phyloP scores from a whole-genome alignment of 441 rosid species.

The Adansonia madagascariensis region DNA sequence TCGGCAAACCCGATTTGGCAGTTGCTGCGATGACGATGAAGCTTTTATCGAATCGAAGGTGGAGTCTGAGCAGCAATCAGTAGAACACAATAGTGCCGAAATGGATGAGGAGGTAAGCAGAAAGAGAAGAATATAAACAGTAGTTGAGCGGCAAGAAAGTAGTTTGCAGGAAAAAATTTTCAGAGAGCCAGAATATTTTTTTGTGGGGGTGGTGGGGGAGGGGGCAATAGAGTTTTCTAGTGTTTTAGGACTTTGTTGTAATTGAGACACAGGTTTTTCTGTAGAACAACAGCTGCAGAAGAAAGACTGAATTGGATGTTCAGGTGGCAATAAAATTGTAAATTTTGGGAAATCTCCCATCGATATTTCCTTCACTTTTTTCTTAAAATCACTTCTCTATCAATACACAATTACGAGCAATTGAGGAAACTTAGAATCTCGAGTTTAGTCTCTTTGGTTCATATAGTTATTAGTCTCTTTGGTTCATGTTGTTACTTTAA shows the following conservation, averaged over 20 bases:
- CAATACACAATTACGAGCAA: too few species aligned
- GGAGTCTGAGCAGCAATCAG: conserved; percentile 25
- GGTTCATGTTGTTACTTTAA: too few species aligned
- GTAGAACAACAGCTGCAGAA: conserved; percentile 44
- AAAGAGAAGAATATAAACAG: conserved; percentile 12
- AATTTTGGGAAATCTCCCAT: conserved; percentile 16
- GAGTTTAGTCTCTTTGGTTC: too few species aligned
- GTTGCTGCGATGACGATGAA: conserved; percentile 11
- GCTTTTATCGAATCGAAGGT: conserved; percentile 8
- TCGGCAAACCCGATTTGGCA: neutral
- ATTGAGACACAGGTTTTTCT: conserved; percentile 43
- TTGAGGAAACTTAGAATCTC: too few species aligned
- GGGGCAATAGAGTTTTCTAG: conserved; percentile 22
- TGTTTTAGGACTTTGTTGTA: conserved; percentile 35
- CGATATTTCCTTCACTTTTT: neutral
- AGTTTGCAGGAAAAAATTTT: conserved; percentile 46
- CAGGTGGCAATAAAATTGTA: conserved; percentile 34
- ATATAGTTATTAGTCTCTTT: too few species aligned
- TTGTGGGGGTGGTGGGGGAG: too few species aligned
- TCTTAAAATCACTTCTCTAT: neutral
- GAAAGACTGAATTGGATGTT: conserved; percentile 34
- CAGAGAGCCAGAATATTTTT: conserved; percentile 30
- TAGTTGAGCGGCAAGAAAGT: conserved; percentile 36
- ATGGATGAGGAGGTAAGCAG: conserved; percentile 15
- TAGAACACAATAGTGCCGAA: conserved; percentile 12